Conservation (phyloP, 2,329 filamentous ascomycete genomes). For the Nemania sp. region DNA sequence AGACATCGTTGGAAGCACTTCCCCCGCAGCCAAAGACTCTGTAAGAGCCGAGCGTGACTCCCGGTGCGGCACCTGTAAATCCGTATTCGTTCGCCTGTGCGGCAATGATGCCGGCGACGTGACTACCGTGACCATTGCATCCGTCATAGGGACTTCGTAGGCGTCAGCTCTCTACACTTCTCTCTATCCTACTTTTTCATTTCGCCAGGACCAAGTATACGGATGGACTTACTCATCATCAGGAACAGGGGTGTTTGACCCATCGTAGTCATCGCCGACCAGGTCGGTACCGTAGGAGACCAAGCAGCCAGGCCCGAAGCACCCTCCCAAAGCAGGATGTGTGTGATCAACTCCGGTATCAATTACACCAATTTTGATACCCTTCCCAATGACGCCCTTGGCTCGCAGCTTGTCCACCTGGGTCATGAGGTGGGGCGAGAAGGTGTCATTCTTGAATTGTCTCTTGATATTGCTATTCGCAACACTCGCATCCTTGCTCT, state of each 20-base stretch:
- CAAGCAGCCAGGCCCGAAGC: conserved; percentile 63
- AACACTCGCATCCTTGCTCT: conserved; percentile 40
- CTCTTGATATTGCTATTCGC: conserved; percentile 39
- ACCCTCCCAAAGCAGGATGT: conserved; percentile 66
- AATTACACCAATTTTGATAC: conserved; percentile 58
- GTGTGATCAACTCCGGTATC: conserved; percentile 65
- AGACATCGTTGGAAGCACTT: conserved; percentile 50
- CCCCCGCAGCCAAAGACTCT: conserved; percentile 62
- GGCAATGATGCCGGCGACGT: conserved; percentile 64
- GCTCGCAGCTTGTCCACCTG: conserved; percentile 58
- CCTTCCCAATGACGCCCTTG: conserved; percentile 54
- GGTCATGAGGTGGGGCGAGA: conserved; percentile 59
- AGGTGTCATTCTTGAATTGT: conserved; percentile 44
- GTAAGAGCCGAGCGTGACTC: conserved; percentile 60
- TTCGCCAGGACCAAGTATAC: background rate
- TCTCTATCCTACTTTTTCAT: too few species aligned
- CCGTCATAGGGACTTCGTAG: conserved; percentile 55
- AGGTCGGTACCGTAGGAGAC: conserved; percentile 55
- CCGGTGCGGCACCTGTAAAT: conserved; percentile 62
- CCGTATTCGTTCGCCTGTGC: conserved; percentile 57
- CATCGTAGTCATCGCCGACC: conserved; percentile 57
- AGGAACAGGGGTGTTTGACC: conserved; percentile 38
- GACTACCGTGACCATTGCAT: conserved; percentile 63
- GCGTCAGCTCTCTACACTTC: conserved; percentile 16
- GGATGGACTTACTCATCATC: conserved; percentile 34